Evolutionary conservation across 2,329 filamentous ascomycete species (phyloP), one percentile per base, ranked within the genome.

Genomic region (Calonectria honghensis): DNA sequence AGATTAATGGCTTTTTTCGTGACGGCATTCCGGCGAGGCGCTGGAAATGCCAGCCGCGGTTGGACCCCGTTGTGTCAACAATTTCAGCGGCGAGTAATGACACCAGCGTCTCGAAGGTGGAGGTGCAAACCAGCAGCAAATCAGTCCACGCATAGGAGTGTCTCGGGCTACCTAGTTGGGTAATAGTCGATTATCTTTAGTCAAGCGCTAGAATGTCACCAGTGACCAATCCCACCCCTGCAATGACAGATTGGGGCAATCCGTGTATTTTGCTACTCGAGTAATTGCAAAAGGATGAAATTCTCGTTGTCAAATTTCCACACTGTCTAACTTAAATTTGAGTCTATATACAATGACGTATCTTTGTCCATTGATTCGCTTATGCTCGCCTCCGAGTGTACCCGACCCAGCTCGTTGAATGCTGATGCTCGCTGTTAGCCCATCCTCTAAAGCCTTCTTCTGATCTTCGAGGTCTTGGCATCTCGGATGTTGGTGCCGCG

Each of bases 1-100:
- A 83, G 35, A 82, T 83, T 9, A 81, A 82, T 0, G 77, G 79
- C 13, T 81, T 81, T 74, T 81, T 81, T 37, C 54, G 78, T 11
- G 78, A 82, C 20, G 79, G 80, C 0, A 79, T 83, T 32, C 77
- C 80, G 31, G 82, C 81, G 9, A 75, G 76, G 4, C 68, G 77
- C 10, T 83, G 81, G 81, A 82, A 76, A 61, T 64, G 73, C 39
- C 80, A 81, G 41, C 80, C 80, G 4, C 70, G 75, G 68, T 57
- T 52, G 71, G 73, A 73, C 20, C 20, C 39, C 24, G 32, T 50
- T n/a, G 59, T 7, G 31, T 37, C 57, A 4, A 73, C 57, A n/a
- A 52, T 66, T 14, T 69, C 51, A 20, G 70, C 29, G 13, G 54
- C 31, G 29, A 72, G 48, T 20, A 48, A 66, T 6, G 27, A 16